Base-by-base conservation (phyloP, 108 stramenopile genomes). In the Skeletonema tropicum region DNA sequence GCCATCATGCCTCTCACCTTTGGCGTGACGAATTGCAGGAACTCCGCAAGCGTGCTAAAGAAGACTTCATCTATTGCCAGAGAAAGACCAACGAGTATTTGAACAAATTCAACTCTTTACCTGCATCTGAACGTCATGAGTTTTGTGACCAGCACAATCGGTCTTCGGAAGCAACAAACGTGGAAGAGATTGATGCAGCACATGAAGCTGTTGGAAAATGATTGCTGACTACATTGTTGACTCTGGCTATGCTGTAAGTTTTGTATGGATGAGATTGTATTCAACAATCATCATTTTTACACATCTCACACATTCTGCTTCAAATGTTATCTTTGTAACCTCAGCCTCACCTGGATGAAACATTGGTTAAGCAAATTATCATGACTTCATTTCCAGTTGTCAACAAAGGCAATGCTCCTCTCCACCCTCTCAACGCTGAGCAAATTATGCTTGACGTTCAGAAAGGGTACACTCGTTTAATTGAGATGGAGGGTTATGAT, bases 371-470 rank as follows among this genome's bases (percentile, higher is more conserved):
- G 26, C 70, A 71, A 45, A 6, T 14, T 3, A 12, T 71, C 21
- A 42, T 21, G 70, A 62, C 68, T 3, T 52, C 68, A 38, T 69
- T 32, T 21, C 68, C 68, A 12, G 70, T 71, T 12, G 60, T 58
- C 15, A 63, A 63, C 12, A 71, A 42, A 11, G 60, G 61, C 12
- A 14, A 33, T 5, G 66, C 46, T 7, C 64, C 46, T 6, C 35
- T n/a, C 29, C 65, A 39, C 39, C 72, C 72, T 32, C 64, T 36
- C 23, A 73, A 73, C 30, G 35, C 66, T 31, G 72, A 73, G 49
- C 5, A 21, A 67, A 46, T 30, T 49, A 8, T 73, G 29, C 59
- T 73, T 32, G 30, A 65, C 10, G 1, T 12, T 32, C 29, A 65
- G 17, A 60, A 8, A 26, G 42, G 39, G 8, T 73, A 73, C 36